phyloP scores from a whole-genome alignment of 305 asterid species.

The Fraxinus angustifolia region DNA sequence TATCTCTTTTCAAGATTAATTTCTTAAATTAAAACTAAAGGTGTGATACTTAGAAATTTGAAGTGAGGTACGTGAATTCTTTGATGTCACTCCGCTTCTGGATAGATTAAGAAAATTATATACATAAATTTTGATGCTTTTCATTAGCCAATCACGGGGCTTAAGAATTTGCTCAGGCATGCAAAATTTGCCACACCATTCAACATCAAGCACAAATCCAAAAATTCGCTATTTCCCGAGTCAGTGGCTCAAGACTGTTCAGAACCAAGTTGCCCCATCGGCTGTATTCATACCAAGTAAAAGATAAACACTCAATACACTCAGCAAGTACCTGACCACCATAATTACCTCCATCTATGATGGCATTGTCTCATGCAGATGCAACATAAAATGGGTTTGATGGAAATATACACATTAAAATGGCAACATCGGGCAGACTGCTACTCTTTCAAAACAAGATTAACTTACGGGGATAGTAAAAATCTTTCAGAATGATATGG shows the following conservation, averaged over 20 bases:
- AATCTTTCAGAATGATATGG: slow-evolving; percentile 91
- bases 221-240: not conserved
- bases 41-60: not conserved
- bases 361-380: not conserved
- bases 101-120: not conserved
- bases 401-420: slow-evolving; percentile 4
- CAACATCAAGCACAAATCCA: not conserved
- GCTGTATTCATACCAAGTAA: not conserved
- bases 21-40: not conserved
- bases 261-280: not conserved
- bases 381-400: slow-evolving; percentile 1
- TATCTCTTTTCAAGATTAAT: not conserved
- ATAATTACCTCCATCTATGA: not conserved
- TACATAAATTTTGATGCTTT: not conserved
- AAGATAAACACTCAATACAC: not conserved
- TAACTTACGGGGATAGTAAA: slow-evolving; percentile 77
- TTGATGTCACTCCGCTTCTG: not conserved
- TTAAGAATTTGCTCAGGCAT: not conserved
- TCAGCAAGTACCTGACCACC: not conserved
- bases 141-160: not conserved
- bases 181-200: not conserved
- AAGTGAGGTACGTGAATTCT: not conserved
- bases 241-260: not conserved
- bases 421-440: not conserved
- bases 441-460: not conserved